Evolutionary conservation across 441 rosid genomes (phyloP).

Genomic region (Sinapis alba): DNA sequence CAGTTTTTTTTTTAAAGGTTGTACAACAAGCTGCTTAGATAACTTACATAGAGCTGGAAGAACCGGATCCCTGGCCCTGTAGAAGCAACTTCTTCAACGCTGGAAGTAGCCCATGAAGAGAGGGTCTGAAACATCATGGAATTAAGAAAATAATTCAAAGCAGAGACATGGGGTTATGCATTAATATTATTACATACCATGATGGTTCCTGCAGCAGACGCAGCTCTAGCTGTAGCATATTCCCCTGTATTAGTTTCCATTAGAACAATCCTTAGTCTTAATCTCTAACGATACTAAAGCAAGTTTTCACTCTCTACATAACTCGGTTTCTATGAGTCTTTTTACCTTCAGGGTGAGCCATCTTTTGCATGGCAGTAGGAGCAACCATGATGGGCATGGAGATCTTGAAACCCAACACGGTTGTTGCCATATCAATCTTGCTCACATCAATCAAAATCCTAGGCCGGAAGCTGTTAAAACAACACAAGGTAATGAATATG

Average conservation of each 20-base stretch:
- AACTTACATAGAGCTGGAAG: slow-evolving; percentile 93
- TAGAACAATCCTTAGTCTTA: neutral
- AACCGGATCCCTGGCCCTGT: slow-evolving; percentile 92
- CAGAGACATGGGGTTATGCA: slow-evolving; percentile 4
- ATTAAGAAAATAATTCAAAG: slow-evolving; percentile 1
- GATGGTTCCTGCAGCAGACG: slow-evolving; percentile 84
- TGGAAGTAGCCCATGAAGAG: slow-evolving; percentile 94
- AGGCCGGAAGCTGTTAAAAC: slow-evolving; percentile 78
- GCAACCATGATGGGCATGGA: slow-evolving; percentile 99
- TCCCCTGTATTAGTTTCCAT: slow-evolving; percentile 63
- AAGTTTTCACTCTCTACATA: slow-evolving; percentile 3
- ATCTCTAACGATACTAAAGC: slow-evolving; percentile 3
- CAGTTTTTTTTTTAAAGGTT: neutral
- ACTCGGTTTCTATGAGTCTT: neutral
- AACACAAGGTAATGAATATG: slow-evolving; percentile 14
- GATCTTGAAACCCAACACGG: slow-evolving; percentile 87
- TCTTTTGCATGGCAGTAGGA: slow-evolving; percentile 95
- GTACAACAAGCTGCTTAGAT: neutral
- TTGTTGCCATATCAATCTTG: slow-evolving; percentile 84
- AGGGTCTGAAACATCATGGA: slow-evolving; percentile 55
- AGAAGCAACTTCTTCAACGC: slow-evolving; percentile 97
- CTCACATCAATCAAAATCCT: slow-evolving; percentile 90
- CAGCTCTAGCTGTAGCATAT: slow-evolving; percentile 93
- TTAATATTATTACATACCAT: slow-evolving; percentile 52
- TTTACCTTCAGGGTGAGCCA: slow-evolving; percentile 98